phyloP scores from a whole-genome alignment of 257 asterid species.

The Phtheirospermum japonicum region DNA sequence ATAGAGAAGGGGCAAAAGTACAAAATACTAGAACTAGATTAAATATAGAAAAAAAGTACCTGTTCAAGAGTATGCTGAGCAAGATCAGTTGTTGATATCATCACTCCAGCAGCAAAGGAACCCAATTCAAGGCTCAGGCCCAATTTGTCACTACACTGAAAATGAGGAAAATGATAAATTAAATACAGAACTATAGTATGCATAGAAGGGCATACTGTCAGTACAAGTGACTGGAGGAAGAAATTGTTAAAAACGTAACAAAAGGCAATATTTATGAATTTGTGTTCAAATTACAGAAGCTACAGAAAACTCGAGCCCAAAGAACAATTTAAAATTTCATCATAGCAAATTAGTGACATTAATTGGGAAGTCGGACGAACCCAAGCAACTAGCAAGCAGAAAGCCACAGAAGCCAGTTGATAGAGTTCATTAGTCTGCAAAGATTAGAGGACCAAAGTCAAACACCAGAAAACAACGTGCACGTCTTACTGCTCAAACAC shows the following conservation, averaged over 20 bases:
- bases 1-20: background rate
- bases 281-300: conserved; percentile 15
- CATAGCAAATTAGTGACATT: conserved; percentile 19
- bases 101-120: conserved; percentile 90
- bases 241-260: background rate
- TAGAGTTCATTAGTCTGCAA: conserved; percentile 87
- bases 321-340: conserved; percentile 14
- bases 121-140: conserved; percentile 90
- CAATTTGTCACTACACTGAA: conserved; percentile 84
- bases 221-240: conserved; percentile 20
- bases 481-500: conserved; percentile 28
- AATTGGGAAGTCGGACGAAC: conserved; percentile 49
- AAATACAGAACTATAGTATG: background rate
- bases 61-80: conserved; percentile 86
- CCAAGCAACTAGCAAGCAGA: conserved; percentile 92
- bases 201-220: conserved; percentile 4
- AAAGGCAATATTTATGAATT: conserved; percentile 7
- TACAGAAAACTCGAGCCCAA: conserved; percentile 17
- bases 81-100: conserved; percentile 82
- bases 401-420: conserved; percentile 79
- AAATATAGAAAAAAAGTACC: conserved; percentile 30
- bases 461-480: conserved; percentile 27
- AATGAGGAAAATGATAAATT: conserved; percentile 25
- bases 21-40: conserved; percentile 14
- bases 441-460: conserved; percentile 34